phyloP scores from a whole-genome alignment of 768 basidiomycete genomes.

The Boletus pseudo-olivaceus region DNA sequence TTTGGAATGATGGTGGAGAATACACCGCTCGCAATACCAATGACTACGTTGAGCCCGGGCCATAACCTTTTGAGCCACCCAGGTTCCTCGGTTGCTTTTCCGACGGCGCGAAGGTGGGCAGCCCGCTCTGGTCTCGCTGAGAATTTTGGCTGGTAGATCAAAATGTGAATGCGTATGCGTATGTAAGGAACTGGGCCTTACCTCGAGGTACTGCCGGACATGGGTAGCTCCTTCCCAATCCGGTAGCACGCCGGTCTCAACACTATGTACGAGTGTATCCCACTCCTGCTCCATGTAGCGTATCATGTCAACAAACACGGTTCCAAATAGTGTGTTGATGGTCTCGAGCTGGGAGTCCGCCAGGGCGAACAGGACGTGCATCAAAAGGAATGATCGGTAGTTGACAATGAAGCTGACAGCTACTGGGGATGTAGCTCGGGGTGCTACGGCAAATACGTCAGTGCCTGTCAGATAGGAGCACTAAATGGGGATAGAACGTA shows the following conservation, averaged over 20 bases:
- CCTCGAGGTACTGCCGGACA: constrained; percentile 18
- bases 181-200: not conserved
- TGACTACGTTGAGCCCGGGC: constrained; percentile 13
- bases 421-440: constrained; percentile 14
- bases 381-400: constrained; percentile 20
- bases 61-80: constrained; percentile 20
- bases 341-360: constrained; percentile 15
- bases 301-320: constrained; percentile 21
- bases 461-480: not conserved
- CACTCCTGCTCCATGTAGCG: constrained; percentile 20
- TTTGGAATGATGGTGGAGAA: constrained; percentile 15
- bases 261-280: constrained; percentile 11
- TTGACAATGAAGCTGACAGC: constrained; percentile 19
- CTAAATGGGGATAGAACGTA: not conserved
- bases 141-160: constrained; percentile 12
- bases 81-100: constrained; percentile 5
- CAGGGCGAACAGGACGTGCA: constrained; percentile 23
- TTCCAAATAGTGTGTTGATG: constrained; percentile 14
- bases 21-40: constrained; percentile 17
- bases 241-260: constrained; percentile 17
- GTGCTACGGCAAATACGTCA: constrained; percentile 1
- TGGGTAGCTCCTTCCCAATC: constrained; percentile 16
- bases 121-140: constrained; percentile 11
- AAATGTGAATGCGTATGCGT: not conserved
- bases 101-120: constrained; percentile 11